Evolutionary conservation across 129 eudicot species (phyloP).

Genomic region (Saussurea involucrata): DNA sequence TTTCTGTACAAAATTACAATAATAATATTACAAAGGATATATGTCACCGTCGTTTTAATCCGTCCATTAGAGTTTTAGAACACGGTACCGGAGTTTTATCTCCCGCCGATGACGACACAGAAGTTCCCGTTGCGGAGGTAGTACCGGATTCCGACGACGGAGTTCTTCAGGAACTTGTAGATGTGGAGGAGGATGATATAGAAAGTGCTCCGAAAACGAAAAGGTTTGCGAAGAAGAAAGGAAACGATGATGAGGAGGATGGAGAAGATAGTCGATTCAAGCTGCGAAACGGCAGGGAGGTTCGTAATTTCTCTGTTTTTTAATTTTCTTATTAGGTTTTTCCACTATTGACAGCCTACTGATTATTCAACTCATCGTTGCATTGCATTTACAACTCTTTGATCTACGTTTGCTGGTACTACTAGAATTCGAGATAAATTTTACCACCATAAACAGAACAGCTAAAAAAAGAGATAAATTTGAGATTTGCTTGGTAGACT

Average conservation of each 20-base stretch:
- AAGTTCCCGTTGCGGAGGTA: constrained; percentile 13
- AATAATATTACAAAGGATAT: neutral
- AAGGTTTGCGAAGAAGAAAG: constrained; percentile 26
- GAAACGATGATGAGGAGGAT: constrained; percentile 30
- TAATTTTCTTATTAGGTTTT: neutral
- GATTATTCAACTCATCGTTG: neutral
- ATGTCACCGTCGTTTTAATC: constrained; percentile 13
- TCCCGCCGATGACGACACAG: constrained; percentile 47
- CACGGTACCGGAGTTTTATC: constrained; percentile 48
- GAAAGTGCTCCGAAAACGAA: constrained; percentile 27
- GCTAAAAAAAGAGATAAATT: no score
- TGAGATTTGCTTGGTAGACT: no score
- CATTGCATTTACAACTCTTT: neutral
- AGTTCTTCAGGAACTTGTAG: neutral
- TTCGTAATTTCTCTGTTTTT: constrained; percentile 2
- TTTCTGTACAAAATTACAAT: neutral
- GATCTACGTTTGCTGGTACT: neutral
- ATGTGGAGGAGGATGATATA: constrained; percentile 8
- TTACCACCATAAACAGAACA: no score
- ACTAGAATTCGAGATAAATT: neutral
- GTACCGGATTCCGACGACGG: constrained; percentile 10
- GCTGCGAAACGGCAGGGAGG: constrained; percentile 78
- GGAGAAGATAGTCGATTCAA: constrained; percentile 47
- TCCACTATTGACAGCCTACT: neutral
- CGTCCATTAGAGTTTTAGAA: constrained; percentile 31